Evolutionary conservation across 139 green algal species (phyloP).

Genomic region (Micractinium sp.): DNA sequence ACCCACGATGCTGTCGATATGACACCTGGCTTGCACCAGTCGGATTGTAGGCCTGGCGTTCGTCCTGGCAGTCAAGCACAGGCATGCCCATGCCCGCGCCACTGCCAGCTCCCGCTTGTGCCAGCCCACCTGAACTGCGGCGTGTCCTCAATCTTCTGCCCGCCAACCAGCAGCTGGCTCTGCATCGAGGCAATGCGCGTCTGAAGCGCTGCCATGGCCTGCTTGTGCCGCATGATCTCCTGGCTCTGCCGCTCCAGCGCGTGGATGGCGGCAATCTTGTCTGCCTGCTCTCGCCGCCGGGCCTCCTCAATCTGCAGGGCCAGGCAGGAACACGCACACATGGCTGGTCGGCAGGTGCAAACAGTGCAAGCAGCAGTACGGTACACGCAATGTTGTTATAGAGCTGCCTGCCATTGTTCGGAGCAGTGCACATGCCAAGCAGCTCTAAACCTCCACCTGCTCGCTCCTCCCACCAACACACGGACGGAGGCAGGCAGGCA

Average conservation of each 20-base stretch:
- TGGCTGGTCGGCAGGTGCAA: background rate
- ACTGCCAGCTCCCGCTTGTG: too few relatives aligned
- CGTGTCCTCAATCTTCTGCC: conserved; percentile 77
- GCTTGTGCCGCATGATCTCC: conserved; percentile 94
- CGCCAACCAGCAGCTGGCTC: conserved; percentile 88
- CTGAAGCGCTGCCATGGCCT: conserved; percentile 88
- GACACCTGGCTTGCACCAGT: too few relatives aligned
- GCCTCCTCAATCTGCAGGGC: conserved; percentile 89
- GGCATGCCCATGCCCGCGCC: too few relatives aligned
- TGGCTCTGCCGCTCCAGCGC: conserved; percentile 83
- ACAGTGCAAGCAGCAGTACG: background rate
- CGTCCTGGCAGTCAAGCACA: too few relatives aligned
- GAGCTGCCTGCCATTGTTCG: background rate
- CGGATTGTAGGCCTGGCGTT: too few relatives aligned
- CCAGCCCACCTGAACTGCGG: conserved; percentile 69
- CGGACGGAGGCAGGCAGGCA: too few relatives aligned
- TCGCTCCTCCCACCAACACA: background rate
- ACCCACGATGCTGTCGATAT: background rate
- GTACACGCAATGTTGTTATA: background rate
- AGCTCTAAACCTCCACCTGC: background rate
- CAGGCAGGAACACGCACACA: background rate
- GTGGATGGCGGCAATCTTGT: conserved; percentile 95
- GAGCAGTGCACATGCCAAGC: background rate
- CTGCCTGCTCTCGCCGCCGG: conserved; percentile 87
- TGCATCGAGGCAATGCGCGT: conserved; percentile 83